A percentile compares a stretch with the other conserved stretches of the same genome.
Evolutionary conservation across 192 early-diverging fungal genomes (phyloP).

Genomic region (Rhizophagus sp.): DNA sequence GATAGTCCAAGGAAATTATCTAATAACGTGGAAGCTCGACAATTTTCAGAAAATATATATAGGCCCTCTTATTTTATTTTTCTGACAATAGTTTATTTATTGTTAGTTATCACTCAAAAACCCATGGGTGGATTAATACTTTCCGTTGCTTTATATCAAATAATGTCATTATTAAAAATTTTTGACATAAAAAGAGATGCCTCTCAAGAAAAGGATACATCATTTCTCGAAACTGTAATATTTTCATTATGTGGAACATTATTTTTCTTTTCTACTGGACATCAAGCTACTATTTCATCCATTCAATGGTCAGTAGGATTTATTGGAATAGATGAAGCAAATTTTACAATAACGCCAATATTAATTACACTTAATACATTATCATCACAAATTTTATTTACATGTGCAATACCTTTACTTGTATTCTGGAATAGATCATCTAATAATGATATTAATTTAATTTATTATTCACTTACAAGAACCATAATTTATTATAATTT

Average conservation of each 20-base stretch:
- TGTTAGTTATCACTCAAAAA: slow-evolving; percentile 72
- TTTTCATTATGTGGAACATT: slow-evolving; percentile 57
- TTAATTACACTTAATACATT: slow-evolving; percentile 81
- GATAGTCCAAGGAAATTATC: slow-evolving; percentile 22
- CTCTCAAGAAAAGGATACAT: slow-evolving; percentile 17
- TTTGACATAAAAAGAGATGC: slow-evolving; percentile 49
- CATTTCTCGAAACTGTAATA: slow-evolving; percentile 47
- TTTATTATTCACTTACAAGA: slow-evolving; percentile 44
- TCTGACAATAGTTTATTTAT: slow-evolving; percentile 58
- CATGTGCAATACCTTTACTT: slow-evolving; percentile 56
- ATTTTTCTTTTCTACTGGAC: slow-evolving; percentile 88
- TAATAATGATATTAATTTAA: slow-evolving; percentile 31
- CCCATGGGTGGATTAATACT: slow-evolving; percentile 76
- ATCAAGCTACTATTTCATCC: slow-evolving; percentile 87
- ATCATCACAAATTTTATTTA: slow-evolving; percentile 55
- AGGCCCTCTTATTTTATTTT: slow-evolving; percentile 72
- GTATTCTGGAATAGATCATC: slow-evolving; percentile 56
- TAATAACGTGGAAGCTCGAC: slow-evolving; percentile 5
- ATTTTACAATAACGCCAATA: slow-evolving; percentile 64
- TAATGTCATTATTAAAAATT: slow-evolving; percentile 47
- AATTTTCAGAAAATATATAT: slow-evolving; percentile 36
- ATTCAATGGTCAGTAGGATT: slow-evolving; percentile 91
- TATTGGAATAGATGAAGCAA: slow-evolving; percentile 76
- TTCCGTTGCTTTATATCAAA: slow-evolving; percentile 45
- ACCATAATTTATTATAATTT: slow-evolving; percentile 50